Conservation (phyloP, 1,284 basidiomycete species). For the Irpex rosettiformis region DNA sequence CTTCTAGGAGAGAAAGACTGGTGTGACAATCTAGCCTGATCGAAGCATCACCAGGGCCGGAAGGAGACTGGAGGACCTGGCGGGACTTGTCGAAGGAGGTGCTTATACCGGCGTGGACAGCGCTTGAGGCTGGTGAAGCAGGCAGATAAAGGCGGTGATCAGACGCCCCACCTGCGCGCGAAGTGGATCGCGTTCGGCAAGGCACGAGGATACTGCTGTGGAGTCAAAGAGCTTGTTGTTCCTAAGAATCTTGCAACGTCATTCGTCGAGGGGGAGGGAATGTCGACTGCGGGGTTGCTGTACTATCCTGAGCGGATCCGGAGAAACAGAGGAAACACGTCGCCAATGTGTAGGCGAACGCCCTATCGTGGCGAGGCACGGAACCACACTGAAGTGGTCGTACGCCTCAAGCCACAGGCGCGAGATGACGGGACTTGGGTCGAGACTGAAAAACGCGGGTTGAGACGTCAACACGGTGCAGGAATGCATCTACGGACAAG, state of each 20-base stretch:
- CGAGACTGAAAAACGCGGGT: constrained; percentile 29
- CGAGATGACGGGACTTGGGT: constrained; percentile 49
- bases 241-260: constrained; percentile 7
- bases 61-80: constrained; percentile 14
- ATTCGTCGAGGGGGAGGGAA: constrained; percentile 12
- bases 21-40: constrained; percentile 15
- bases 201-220: constrained; percentile 15
- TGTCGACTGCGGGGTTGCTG: constrained; percentile 20
- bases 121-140: constrained; percentile 10
- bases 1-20: constrained; percentile 10
- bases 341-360: constrained; percentile 68
- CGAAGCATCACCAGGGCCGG: constrained; percentile 12
- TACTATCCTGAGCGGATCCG: constrained; percentile 17
- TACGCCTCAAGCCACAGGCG: constrained; percentile 41
- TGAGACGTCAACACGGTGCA: constrained; percentile 29
- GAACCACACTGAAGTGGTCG: constrained; percentile 75
- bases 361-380: constrained; percentile 47
- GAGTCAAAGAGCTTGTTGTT: constrained; percentile 10
- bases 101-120: constrained; percentile 6
- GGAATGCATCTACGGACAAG: constrained; percentile 50
- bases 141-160: constrained; percentile 25
- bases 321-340: constrained; percentile 24
- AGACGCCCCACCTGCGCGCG: constrained; percentile 22
- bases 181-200: constrained; percentile 16
- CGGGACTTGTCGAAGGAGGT: constrained; percentile 14